Conservation (phyloP, 345 rosid species). For the Boechera stricta region DNA sequence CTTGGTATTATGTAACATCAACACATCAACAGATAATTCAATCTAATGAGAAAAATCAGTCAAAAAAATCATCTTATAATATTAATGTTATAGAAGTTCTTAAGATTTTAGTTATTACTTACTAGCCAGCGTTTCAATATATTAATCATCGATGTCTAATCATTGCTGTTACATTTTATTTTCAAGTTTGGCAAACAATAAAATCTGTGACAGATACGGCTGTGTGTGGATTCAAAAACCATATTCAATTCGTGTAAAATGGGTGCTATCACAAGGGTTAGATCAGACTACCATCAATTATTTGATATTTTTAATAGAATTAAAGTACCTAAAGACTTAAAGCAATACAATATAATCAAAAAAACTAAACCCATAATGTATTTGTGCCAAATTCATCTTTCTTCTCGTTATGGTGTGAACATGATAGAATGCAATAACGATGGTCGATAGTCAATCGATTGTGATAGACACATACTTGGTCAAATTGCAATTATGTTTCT, state of each 20-base stretch:
- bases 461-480: neutral
- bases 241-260: neutral
- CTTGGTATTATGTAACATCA: slow-evolving; percentile 22
- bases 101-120: neutral
- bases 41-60: slow-evolving; percentile 1
- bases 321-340: neutral
- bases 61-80: neutral
- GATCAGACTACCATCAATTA: neutral
- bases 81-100: neutral
- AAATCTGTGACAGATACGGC: neutral
- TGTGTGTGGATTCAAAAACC: neutral
- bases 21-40: neutral
- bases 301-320: neutral
- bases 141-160: neutral
- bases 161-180: neutral
- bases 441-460: neutral
- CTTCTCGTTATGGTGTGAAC: neutral
- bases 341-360: neutral
- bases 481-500: neutral
- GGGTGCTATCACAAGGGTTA: neutral
- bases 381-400: neutral
- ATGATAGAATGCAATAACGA: neutral
- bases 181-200: neutral
- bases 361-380: neutral
- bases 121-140: neutral